These are phyloP conservation scores for Dipodascus geniculatus DNA, from an alignment of 805 yeast genomes.

Conservation along the genomic window DNA sequence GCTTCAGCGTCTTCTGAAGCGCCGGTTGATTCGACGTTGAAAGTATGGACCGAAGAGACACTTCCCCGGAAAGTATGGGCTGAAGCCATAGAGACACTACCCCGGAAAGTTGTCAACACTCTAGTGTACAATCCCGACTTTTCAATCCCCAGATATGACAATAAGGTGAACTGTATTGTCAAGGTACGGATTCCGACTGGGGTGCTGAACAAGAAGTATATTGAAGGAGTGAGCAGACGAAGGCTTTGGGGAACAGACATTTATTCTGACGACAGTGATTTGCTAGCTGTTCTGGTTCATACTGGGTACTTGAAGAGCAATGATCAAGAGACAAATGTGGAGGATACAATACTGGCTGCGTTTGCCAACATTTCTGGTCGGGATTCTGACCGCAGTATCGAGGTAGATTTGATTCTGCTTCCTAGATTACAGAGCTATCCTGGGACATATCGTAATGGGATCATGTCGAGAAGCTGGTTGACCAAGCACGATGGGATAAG, in stretches of 20 bases:
- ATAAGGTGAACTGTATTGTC: conserved; percentile 28
- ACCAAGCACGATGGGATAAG: conserved; percentile 71
- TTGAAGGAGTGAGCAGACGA: conserved; percentile 32
- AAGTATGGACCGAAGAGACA: not conserved
- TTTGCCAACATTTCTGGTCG: not conserved
- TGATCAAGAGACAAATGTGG: conserved; percentile 17
- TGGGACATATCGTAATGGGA: conserved; percentile 56
- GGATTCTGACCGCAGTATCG: not conserved
- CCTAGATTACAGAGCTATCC: conserved; percentile 57
- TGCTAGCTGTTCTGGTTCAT: conserved; percentile 64
- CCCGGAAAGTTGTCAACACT: conserved; percentile 39
- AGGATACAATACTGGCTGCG: not conserved
- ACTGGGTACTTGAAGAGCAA: conserved; percentile 46
- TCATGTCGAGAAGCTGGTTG: conserved; percentile 68
- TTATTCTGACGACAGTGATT: conserved; percentile 89
- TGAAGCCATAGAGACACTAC: conserved; percentile 16
- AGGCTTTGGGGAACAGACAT: conserved; percentile 87
- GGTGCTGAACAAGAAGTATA: conserved; percentile 29
- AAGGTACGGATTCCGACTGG: conserved; percentile 46
- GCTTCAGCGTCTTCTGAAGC: not conserved
- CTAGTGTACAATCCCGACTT: conserved; percentile 35
- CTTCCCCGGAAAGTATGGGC: conserved; percentile 25
- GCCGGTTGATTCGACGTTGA: too few relatives aligned
- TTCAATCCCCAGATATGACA: conserved; percentile 19
- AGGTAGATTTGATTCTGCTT: conserved; percentile 48